A percentile compares a stretch with the other conserved stretches of the same genome.
Evolutionary conservation across 768 basidiomycete species (phyloP).

Genomic region (Phlegmacium glaucopus): DNA sequence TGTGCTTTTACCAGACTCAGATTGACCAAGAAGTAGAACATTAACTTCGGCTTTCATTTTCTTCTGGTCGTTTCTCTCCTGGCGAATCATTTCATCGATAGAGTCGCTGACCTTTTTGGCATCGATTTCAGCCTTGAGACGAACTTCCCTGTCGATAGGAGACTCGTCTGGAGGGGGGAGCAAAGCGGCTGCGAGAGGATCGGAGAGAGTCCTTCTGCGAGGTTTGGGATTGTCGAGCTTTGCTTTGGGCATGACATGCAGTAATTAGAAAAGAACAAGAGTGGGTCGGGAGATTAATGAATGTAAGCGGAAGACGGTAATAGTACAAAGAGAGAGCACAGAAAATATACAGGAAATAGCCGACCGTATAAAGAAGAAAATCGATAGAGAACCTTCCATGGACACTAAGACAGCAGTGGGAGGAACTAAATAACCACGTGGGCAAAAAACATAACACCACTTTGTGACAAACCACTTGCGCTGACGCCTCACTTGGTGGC

Average conservation of each 20-base stretch:
- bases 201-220: constrained; percentile 48
- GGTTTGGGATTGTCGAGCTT: constrained; percentile 27
- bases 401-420: constrained; percentile 4
- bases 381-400: constrained; percentile 21
- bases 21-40: constrained; percentile 81
- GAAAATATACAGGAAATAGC: constrained; percentile 14
- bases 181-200: constrained; percentile 67
- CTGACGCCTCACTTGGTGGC: no score
- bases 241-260: constrained; percentile 37
- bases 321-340: constrained; percentile 10
- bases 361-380: constrained; percentile 15
- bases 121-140: constrained; percentile 64
- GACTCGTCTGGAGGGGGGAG: constrained; percentile 75
- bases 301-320: constrained; percentile 1
- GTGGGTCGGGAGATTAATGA: constrained; percentile 3
- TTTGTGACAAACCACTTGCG: no score
- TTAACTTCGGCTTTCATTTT: constrained; percentile 64
- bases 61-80: constrained; percentile 59
- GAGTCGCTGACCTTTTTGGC: constrained; percentile 72
- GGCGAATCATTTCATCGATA: constrained; percentile 76
- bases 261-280: constrained; percentile 19
- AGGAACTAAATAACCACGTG: constrained; percentile 20
- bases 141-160: constrained; percentile 56
- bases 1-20: constrained; percentile 87
- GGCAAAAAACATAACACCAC: constrained; percentile 2